These are phyloP conservation scores for Physcomitrium patens DNA, from an alignment of 225 moss, liverwort and hornwort genomes.

Conservation along the genomic window DNA sequence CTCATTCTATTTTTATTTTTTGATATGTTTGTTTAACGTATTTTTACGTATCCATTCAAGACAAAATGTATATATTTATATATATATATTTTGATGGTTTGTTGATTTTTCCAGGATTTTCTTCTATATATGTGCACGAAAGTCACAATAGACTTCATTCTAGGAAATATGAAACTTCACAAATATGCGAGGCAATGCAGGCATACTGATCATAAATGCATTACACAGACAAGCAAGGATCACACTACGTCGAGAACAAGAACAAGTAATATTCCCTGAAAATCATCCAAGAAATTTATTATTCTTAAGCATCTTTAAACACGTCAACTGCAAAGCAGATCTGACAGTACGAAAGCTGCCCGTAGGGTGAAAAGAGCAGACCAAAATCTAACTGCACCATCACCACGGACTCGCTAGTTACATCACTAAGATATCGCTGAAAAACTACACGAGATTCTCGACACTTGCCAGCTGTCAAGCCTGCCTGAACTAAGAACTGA, in stretches of 20 bases:
- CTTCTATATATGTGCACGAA: no score
- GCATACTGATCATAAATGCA: no score
- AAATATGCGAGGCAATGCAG: no score
- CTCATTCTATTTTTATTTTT: no score
- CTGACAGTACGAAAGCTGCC: conserved; percentile 25
- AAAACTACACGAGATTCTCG: conserved; percentile 27
- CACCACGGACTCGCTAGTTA: conserved; percentile 16
- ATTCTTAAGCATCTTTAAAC: conserved; percentile 19
- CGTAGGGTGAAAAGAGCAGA: conserved; percentile 23
- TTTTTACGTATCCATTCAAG: no score
- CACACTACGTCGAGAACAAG: neutral
- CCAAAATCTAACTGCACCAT: conserved; percentile 35
- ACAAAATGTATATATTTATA: no score
- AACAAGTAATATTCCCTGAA: conserved; percentile 12
- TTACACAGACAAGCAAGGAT: neutral
- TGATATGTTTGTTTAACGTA: no score
- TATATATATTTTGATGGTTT: no score
- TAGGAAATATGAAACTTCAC: no score
- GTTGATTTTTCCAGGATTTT: no score
- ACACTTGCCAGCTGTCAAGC: conserved; percentile 26
- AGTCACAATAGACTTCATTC: no score
- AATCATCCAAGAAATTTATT: conserved; percentile 26
- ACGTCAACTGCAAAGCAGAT: conserved; percentile 33
- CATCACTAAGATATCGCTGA: conserved; percentile 27
- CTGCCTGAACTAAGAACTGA: conserved; percentile 35